A percentile compares a stretch with the other conserved stretches of the same genome.
These are phyloP conservation scores for Chrysanthemum seticuspe DNA, from an alignment of 129 eudicot species.

Conservation along the genomic window DNA sequence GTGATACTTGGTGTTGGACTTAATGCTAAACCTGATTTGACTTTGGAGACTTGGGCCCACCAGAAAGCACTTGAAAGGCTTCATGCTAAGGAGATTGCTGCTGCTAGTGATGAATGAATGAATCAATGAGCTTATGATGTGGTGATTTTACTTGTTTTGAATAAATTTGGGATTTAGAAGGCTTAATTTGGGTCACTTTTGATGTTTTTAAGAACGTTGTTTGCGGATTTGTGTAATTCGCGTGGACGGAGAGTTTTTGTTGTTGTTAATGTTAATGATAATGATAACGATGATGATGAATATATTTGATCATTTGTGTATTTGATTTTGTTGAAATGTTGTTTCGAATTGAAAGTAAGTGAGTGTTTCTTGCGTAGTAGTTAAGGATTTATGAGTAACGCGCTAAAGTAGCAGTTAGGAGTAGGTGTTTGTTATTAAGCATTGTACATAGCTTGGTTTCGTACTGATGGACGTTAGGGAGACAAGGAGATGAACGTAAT, in stretches of 20 bases:
- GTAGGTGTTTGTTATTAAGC: no score
- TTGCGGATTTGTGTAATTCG: not conserved
- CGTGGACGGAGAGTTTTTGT: slow-evolving; percentile 1
- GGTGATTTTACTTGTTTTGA: not conserved
- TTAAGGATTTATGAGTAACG: not conserved
- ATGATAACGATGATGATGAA: not conserved
- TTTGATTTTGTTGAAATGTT: not conserved
- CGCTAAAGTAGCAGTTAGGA: not conserved
- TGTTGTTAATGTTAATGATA: no score
- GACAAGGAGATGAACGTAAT: no score
- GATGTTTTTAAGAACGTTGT: no score
- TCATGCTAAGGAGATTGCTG: not conserved
- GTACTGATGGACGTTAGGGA: no score
- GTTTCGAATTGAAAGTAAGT: not conserved
- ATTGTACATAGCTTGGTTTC: no score
- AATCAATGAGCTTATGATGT: not conserved
- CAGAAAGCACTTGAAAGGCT: slow-evolving; percentile 3
- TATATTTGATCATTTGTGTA: not conserved
- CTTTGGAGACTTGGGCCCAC: slow-evolving; percentile 13
- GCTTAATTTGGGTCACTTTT: no score
- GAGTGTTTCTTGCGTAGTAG: not conserved
- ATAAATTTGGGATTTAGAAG: not conserved
- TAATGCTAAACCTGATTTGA: slow-evolving; percentile 11
- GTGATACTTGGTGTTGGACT: slow-evolving; percentile 7
- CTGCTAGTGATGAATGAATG: not conserved